Evolutionary conservation across 2,329 filamentous ascomycete genomes (phyloP), one percentile per base, ranked within the genome.

Genomic region (Ophiostoma novo-ulmi): DNA sequence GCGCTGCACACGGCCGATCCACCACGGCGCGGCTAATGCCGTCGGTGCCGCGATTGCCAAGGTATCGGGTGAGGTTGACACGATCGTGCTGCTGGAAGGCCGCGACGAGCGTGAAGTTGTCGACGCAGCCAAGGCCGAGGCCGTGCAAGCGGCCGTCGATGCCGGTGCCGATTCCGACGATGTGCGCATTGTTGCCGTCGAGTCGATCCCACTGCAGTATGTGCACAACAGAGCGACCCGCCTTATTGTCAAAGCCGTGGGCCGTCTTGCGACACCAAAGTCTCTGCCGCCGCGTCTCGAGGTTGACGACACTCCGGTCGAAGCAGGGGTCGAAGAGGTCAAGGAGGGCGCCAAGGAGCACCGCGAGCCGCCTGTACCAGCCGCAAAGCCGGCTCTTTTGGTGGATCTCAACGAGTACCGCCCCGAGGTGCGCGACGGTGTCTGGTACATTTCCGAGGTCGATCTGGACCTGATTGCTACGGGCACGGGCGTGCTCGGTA

Each of bases 371-470:
- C 36, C 63, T 11, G 63, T 65, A 20, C 63, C 63, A 2, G 63
- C 63, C 3, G 63, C 63, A 17, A 38, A 65, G 63, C 63, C 63
- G 10, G 63, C 63, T 20, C 63, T 65, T 17, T 36, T 65, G 1
- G 63, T 65, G 6, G 63, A 65, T 17, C 63, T 65, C 35, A 39
- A 39, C 11, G 63, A 31, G 63, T 65, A 65, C 63, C 63, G 63
- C 20, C 63, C 63, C 63, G 63, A 65, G 26, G 63, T 63, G 26
- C 22, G 35, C 31, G 2, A 11, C 7, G 63, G 63, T 3, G 63
- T 65, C 1, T 65, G 63, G 63, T 65, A 65, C 63, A n/a, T 65
- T 38, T 65, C 36, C 35, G 63, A 65, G 35, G 63, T 65, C 36
- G 63, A 65, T 35, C 35, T 65, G 5, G 63, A 65, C 35, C 63